These are phyloP conservation scores for Glomus cerebriforme DNA, from an alignment of 192 early-diverging fungal species.

Conservation along the genomic window DNA sequence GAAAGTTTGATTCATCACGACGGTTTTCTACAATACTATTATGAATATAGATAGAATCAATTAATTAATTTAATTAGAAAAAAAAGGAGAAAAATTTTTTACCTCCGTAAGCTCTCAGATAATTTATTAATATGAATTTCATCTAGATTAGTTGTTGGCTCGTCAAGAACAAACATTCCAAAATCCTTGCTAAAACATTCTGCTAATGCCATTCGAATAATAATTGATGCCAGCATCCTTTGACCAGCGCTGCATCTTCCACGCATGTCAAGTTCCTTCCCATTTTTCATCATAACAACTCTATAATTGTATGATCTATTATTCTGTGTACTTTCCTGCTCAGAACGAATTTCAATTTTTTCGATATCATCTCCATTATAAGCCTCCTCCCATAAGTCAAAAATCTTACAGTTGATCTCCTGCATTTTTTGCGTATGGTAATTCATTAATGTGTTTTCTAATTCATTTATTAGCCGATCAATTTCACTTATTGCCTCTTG, in stretches of 20 bases:
- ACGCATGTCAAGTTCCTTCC: slow-evolving; percentile 86
- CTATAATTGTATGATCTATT: slow-evolving; percentile 88
- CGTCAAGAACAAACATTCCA: slow-evolving; percentile 93
- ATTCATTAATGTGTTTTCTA: slow-evolving; percentile 86
- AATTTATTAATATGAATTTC: slow-evolving; percentile 83
- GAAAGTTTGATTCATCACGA: slow-evolving; percentile 86
- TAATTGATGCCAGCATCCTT: slow-evolving; percentile 93
- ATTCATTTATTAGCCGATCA: slow-evolving; percentile 80
- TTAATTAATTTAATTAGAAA: not conserved
- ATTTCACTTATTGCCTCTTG: slow-evolving; percentile 82
- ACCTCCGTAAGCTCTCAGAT: slow-evolving; percentile 76
- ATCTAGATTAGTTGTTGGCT: slow-evolving; percentile 98
- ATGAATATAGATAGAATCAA: not conserved
- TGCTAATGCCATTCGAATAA: slow-evolving; percentile 93
- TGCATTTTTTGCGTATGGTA: slow-evolving; percentile 95
- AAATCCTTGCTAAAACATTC: slow-evolving; percentile 93
- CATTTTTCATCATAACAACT: slow-evolving; percentile 91
- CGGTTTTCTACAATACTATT: slow-evolving; percentile 79
- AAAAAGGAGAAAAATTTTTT: slow-evolving; percentile 33
- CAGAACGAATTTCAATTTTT: slow-evolving; percentile 91
- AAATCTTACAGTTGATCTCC: slow-evolving; percentile 95
- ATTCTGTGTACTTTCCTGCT: slow-evolving; percentile 69
- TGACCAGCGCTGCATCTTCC: slow-evolving; percentile 96
- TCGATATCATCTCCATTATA: slow-evolving; percentile 98
- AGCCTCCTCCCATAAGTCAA: slow-evolving; percentile 94